Evolutionary conservation across 2,329 filamentous ascomycete species (phyloP).

Genomic region (Colletotrichum lentis): DNA sequence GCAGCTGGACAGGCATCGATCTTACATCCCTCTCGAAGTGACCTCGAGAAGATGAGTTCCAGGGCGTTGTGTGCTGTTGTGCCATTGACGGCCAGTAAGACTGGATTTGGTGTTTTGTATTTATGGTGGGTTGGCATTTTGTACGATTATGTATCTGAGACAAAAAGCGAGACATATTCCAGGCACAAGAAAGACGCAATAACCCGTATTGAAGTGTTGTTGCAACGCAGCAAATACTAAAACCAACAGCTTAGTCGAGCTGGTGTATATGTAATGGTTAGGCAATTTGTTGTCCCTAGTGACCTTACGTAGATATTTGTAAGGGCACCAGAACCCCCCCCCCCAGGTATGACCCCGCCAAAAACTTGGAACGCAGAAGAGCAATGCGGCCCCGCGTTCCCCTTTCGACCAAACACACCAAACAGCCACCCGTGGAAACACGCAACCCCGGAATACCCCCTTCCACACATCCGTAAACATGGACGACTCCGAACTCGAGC

Average conservation of each 20-base stretch:
- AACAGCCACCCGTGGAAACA: slow-evolving; percentile 17
- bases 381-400: slow-evolving; percentile 32
- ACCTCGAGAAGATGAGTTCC: slow-evolving; percentile 42
- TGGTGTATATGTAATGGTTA: background rate
- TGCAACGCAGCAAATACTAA: background rate
- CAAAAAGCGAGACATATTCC: background rate
- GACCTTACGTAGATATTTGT: slow-evolving; percentile 16
- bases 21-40: slow-evolving; percentile 49
- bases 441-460: background rate
- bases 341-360: slow-evolving; percentile 32
- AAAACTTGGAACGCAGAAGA: slow-evolving; percentile 34
- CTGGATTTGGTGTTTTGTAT: slow-evolving; percentile 1
- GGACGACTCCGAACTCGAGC: slow-evolving; percentile 56
- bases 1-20: slow-evolving; percentile 45
- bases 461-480: slow-evolving; percentile 41
- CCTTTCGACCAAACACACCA: slow-evolving; percentile 28
- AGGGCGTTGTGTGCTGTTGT: too few species aligned
- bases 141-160: slow-evolving; percentile 3
- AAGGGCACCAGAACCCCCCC: slow-evolving; percentile 7
- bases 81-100: background rate
- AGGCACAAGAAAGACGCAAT: background rate
- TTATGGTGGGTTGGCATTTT: slow-evolving; percentile 17
- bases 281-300: background rate
- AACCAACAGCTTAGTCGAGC: background rate
- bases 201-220: too few species aligned